Conservation (phyloP, 78 protist genomes). For the Planoprotostelium fungivorum region DNA sequence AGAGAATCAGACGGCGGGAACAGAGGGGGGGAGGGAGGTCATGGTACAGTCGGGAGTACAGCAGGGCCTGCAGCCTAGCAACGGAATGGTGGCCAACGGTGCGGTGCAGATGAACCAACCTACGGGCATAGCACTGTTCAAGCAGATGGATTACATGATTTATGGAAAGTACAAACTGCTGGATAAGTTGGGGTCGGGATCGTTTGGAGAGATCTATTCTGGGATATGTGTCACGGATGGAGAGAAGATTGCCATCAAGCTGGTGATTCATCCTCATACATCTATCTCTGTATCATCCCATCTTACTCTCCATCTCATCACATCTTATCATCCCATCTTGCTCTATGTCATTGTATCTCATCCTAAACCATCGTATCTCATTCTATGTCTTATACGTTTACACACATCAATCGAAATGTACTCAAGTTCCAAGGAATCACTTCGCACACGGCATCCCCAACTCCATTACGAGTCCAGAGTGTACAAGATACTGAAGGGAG, state of each 20-base stretch:
- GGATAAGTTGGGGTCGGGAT: conserved; percentile 69
- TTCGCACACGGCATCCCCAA: conserved; percentile 90
- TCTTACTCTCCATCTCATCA: too few relatives aligned
- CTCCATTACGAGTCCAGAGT: conserved; percentile 93
- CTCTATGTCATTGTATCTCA: too few relatives aligned
- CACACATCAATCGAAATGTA: too few relatives aligned
- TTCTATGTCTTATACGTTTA: too few relatives aligned
- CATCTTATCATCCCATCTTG: too few relatives aligned
- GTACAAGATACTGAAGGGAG: conserved; percentile 73
- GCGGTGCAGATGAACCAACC: neutral
- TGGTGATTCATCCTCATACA: neutral
- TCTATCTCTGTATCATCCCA: neutral
- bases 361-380: too few relatives aligned
- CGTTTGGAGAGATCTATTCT: conserved; percentile 75
- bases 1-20: too few relatives aligned
- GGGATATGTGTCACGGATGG: conserved; percentile 51
- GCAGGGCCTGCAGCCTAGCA: too few relatives aligned
- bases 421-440: too few relatives aligned
- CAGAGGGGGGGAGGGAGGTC: too few relatives aligned
- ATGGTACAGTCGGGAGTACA: too few relatives aligned
- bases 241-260: conserved; percentile 63
- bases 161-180: conserved; percentile 62
- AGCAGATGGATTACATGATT: conserved; percentile 31
- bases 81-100: too few relatives aligned
- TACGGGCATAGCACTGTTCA: neutral